These are phyloP conservation scores for Pouteria glomerata DNA, from an alignment of 148 eudicot species.

Conservation along the genomic window DNA sequence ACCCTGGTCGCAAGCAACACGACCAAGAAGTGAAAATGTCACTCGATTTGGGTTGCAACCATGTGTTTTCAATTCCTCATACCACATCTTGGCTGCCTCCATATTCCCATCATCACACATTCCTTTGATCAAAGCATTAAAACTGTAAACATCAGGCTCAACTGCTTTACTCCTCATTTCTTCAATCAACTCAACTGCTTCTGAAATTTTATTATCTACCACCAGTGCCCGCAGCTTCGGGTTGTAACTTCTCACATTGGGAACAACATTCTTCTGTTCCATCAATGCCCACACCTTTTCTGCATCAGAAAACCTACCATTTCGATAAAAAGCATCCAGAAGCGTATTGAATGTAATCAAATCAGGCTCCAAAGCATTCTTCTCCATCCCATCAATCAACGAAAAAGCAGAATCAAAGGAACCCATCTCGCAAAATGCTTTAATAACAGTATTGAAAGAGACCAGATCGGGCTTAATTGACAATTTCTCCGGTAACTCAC, in stretches of 20 bases:
- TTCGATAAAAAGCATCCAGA: constrained; percentile 25
- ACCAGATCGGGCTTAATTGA: constrained; percentile 36
- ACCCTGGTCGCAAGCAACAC: constrained; percentile 24
- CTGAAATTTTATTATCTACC: background rate
- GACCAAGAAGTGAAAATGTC: constrained; percentile 17
- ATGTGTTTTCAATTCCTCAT: constrained; percentile 16
- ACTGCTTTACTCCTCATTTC: constrained; percentile 20
- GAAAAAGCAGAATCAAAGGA: constrained; percentile 25
- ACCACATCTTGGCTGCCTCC: constrained; percentile 40
- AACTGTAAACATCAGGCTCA: constrained; percentile 19
- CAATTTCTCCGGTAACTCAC: constrained; percentile 24
- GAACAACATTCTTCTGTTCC: constrained; percentile 29
- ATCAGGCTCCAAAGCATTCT: constrained; percentile 35
- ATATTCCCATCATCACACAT: constrained; percentile 23
- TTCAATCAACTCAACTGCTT: constrained; percentile 15
- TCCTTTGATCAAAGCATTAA: constrained; percentile 30
- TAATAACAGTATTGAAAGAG: constrained; percentile 23
- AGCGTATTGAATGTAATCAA: constrained; percentile 34
- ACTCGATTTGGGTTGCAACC: constrained; percentile 16
- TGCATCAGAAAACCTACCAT: constrained; percentile 27
- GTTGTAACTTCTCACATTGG: constrained; percentile 34
- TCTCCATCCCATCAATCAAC: constrained; percentile 38
- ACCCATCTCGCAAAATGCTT: constrained; percentile 35
- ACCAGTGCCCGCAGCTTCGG: constrained; percentile 32
- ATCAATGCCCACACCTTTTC: constrained; percentile 46